Conservation (phyloP, 2,329 filamentous ascomycete species). For the Sporothrix globosa region DNA sequence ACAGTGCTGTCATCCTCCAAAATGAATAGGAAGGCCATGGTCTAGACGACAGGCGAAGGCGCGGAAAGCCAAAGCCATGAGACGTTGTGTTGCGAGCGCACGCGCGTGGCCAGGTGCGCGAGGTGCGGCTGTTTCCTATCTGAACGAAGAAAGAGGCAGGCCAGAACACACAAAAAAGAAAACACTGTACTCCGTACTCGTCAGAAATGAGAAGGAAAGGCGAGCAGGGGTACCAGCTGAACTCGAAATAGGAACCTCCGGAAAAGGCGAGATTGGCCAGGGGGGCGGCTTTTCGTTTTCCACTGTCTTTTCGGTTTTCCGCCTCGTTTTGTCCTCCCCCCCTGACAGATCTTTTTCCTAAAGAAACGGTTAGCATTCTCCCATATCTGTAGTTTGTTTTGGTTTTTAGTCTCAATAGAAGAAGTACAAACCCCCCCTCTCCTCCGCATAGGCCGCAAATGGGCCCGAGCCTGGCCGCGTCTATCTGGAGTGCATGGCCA, state of each 20-base stretch:
- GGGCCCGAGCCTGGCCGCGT: slow-evolving; percentile 16
- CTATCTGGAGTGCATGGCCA: slow-evolving; percentile 24
- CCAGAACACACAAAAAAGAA: not conserved
- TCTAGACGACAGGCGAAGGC: not conserved
- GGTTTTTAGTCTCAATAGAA: not conserved
- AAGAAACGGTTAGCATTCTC: not conserved
- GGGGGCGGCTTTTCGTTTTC: not conserved
- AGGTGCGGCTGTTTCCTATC: slow-evolving; percentile 25
- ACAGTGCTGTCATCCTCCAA: not conserved
- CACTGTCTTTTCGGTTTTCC: slow-evolving; percentile 7
- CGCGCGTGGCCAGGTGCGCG: not conserved
- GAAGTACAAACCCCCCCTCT: not conserved
- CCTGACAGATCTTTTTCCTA: not conserved
- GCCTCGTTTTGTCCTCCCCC: slow-evolving; percentile 14
- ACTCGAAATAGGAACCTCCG: slow-evolving; percentile 8
- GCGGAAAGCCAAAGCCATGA: not conserved
- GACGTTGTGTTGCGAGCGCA: not conserved
- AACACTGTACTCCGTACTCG: not conserved
- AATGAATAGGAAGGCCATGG: not conserved
- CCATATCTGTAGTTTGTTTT: not conserved
- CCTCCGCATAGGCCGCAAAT: slow-evolving; percentile 18
- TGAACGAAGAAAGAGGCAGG: not conserved
- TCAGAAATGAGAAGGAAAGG: not conserved
- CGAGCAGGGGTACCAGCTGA: slow-evolving; percentile 19
- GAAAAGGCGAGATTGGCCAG: slow-evolving; percentile 17